Base-by-base conservation (phyloP, 139 green algal genomes). In the Chlamydomonas sp. region DNA sequence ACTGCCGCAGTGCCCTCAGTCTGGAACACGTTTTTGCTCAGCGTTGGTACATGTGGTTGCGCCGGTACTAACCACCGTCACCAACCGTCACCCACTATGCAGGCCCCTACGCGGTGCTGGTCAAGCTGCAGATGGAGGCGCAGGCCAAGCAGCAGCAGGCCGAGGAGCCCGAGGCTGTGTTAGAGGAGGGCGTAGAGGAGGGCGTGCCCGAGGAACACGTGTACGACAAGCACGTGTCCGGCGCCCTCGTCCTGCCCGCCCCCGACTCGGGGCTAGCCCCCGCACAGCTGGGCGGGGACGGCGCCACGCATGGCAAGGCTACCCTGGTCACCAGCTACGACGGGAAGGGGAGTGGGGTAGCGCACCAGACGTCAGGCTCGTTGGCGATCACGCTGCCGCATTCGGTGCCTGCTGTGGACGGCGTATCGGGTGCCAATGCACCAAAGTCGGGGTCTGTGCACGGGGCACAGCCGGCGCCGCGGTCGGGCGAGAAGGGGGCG, bases 41-140 rank as follows among this genome's bases (percentile, higher is more conserved):
- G n/a, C n/a, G n/a, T n/a, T n/a, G n/a, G n/a, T n/a, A n/a, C n/a
- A n/a, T n/a, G n/a, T n/a, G n/a, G n/a, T n/a, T n/a, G n/a, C n/a
- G n/a, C n/a, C n/a, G n/a, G n/a, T n/a, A n/a, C n/a, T n/a, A n/a
- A n/a, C n/a, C n/a, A n/a, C n/a, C n/a, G n/a, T 12, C 64, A 10
- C 12, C 12, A 12, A 12, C 64, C 12, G 12, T 18, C n/a, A 58
- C 59, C 20, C 6, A 31, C 57, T 1, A 5, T 15, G 73, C 76
- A 79, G 93, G 94, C 58, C 90, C 90, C 7, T 98, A 97, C 87
- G 88, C 91, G 4, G 92, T 88, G 5, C 92, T 98, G 64, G 93
- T 97, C 3, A 88, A 93, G 75, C 88, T 97, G 86, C 95, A 98
- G 90, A 89, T 92, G 90, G 66, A 86, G 69, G 82, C 60, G 61